Base-by-base conservation (phyloP, 2,329 filamentous ascomycete species). In the Claviceps quebecensis region DNA sequence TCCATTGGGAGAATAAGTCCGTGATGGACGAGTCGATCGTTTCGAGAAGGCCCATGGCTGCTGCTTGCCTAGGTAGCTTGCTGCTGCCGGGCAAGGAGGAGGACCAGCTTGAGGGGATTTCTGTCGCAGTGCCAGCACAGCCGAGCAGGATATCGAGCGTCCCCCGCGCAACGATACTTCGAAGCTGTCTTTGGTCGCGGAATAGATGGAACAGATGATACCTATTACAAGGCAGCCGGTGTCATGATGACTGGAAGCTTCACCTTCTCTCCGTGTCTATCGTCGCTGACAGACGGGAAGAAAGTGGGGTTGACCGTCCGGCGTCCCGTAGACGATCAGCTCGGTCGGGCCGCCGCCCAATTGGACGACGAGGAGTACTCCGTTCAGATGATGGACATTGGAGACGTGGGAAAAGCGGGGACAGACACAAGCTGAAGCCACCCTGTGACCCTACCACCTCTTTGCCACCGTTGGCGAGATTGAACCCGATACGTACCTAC, bases 1-100 rank as follows among this genome's bases (percentile, higher is more conserved):
- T 88, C 89, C 90, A 96, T 67, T 87, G 83, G 39, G 81, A 76
- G 52, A 94, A 71, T 49, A 91, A 68, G 55, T 77, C 73, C 49
- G 82, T 80, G 56, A 94, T 70, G 62, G 79, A 72, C 59, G 80
- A 73, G 70, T 96, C 89, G 59, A 94, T 71, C 67, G 79, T 76
- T 61, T 80, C 74, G 64, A 77, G 62, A 49, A 72, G 57, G 50
- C 69, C 65, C 70, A 73, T 73, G 40, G 43, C 40, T 43, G 37
- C 40, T 43, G 36, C 19, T 26, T 36, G 29, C 44, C 19, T 36
- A 26, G n/a, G n/a, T n/a, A n/a, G 26, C 44, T 45, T 36, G 26
- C 26, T 34, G 22, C 23, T 29, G 23, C n/a, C 43, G 9, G 8
- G 16, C 16, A 23, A 23, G 19, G 19, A 44, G 3, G 41, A 23